Evolutionary conservation across 495 filamentous ascomycete genomes (phyloP), one percentile per base, ranked within the genome.

Genomic region (Barbatosphaeria neglecta): DNA sequence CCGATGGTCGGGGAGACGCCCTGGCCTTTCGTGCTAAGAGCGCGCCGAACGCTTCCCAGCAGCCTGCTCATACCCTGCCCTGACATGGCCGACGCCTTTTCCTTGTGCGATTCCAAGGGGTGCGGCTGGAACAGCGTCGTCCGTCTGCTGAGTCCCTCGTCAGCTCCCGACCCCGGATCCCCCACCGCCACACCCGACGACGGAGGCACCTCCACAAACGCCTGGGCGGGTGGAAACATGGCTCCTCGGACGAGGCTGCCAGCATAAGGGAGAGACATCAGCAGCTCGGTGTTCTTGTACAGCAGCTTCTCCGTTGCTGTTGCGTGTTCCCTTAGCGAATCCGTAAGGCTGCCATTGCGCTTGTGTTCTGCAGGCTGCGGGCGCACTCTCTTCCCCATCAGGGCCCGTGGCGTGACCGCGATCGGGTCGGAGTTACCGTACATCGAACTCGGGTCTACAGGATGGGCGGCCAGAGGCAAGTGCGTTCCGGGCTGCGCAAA

Each of bases 211-310:
- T 87, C 80, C 48, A 90, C 85, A 55, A 82, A 84, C 2, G 85
- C 76, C 48, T 85, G 81, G 4, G 76, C 78, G 15, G 87, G 87
- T 10, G 87, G 84, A 45, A 86, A 77, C 6, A 88, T 50, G 54
- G 81, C 80, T 10, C 92, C 92, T 38, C 92, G 80, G 15, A 98
- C 86, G 25, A 98, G 74, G 41, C 84, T 86, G 6, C 87, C 87
- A 22, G 85, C 78, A 58, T 87, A 82, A 28, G 83, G 76, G 39
- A 81, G 68, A 27, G 80, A 76, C 61, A 84, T 57, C 20, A 81
- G 62, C 44, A 82, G 63, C 49, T 83, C 75, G 16, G 69, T 65
- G 39, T 68, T 74, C 56, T 72, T 72, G 56, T 63, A 64, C 22
- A 72, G 43, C 44, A 63, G 63, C 49, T 62, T 67, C 63, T 80